Evolutionary conservation across 2,329 filamentous ascomycete species (phyloP).

Genomic region (Rutstroemia sp.): DNA sequence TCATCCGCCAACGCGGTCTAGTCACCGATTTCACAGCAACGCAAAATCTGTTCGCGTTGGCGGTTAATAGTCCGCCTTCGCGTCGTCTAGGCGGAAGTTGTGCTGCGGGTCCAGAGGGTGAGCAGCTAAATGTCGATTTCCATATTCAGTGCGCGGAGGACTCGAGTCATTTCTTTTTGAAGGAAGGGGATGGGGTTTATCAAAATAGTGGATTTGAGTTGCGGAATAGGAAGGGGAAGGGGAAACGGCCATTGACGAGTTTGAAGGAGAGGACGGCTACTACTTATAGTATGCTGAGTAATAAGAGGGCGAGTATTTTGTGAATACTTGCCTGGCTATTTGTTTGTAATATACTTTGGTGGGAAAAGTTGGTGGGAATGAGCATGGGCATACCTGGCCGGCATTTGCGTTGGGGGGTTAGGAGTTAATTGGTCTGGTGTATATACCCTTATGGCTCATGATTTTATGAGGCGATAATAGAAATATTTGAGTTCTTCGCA

Average conservation of each 20-base stretch:
- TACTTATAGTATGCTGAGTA: constrained; percentile 21
- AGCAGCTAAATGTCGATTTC: constrained; percentile 33
- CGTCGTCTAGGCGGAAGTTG: constrained; percentile 46
- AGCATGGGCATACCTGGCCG: too few species aligned
- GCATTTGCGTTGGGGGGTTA: too few species aligned
- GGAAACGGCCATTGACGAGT: neutral
- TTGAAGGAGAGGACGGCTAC: constrained; percentile 5
- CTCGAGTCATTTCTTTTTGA: constrained; percentile 46
- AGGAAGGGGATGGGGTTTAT: constrained; percentile 26
- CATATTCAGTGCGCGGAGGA: constrained; percentile 38
- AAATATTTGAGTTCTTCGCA: too few species aligned
- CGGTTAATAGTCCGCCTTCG: constrained; percentile 56
- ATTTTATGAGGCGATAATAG: too few species aligned
- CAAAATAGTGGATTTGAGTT: neutral
- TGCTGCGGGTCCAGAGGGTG: constrained; percentile 41
- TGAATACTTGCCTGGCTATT: neutral
- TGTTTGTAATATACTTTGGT: neutral
- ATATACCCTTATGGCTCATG: too few species aligned
- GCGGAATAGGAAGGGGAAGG: constrained; percentile 14
- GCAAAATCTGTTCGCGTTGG: constrained; percentile 65
- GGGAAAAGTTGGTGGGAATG: neutral
- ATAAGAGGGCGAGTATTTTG: constrained; percentile 12
- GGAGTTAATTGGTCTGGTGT: too few species aligned
- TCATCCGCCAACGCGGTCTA: constrained; percentile 47
- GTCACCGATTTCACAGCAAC: constrained; percentile 76